Evolutionary conservation across 257 asterid species (phyloP), one percentile per base, ranked within the genome.

Genomic region (Misopates orontium): DNA sequence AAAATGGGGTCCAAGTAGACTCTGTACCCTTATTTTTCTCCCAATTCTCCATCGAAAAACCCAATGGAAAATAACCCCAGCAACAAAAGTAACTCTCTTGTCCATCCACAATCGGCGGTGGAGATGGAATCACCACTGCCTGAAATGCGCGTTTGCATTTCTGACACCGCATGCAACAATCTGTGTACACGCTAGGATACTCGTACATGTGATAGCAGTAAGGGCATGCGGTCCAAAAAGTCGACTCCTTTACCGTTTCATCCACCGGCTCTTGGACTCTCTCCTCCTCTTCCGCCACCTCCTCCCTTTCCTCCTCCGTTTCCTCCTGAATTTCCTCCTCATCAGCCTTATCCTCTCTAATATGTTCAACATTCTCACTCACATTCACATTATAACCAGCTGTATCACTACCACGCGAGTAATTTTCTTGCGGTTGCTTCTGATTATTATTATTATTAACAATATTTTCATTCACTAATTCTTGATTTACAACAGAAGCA

Each of bases 21-120:
- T 79, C 71, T 45, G 73, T 73, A 11, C 70, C 82, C 60, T 51
- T 83, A 62, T 73, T 73, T 75, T 77, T 91, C 85, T 82, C 77
- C 80, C 79, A 82, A 73, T 64, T 60, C 48, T 68, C 82, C 84
- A 69, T 73, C 0, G 92, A 81, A 44, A 91, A 79, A 23, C 95
- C 98, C 75, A 91, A 24, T 5, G 98, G 98, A 73, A 89, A 71
- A 73, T 82, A 82, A 10, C 93, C 96, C 98, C 98, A 91, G 72
- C 96, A 89, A 68, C 95, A 91, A 65, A 87, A 85, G 74, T 87
- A 84, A 19, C 77, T 84, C 12, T 85, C 90, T 70, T 82, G 83
- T 42, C 98, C 96, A 48, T 85, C 93, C 58, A 59, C 73, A 9
- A 81, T 41, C 3, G 95, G 92, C 0, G 96, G 99, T 0, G 99